phyloP scores from a whole-genome alignment of 1,139 yeast species.

The Kodamaea derodonti region DNA sequence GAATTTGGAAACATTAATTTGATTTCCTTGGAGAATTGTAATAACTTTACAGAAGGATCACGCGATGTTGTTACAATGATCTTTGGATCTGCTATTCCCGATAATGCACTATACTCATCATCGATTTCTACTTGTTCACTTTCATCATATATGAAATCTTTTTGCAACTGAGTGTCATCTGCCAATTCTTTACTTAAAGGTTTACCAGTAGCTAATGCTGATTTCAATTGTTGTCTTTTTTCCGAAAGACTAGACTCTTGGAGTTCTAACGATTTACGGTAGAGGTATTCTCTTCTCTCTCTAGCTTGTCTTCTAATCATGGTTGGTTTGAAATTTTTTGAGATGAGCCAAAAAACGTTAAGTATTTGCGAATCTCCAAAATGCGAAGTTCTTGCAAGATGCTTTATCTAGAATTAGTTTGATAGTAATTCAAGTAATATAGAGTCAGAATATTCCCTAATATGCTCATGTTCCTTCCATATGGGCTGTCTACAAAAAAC shows the following conservation, averaged over 20 bases:
- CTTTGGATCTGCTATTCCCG: conserved; percentile 91
- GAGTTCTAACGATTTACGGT: conserved; percentile 81
- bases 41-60: conserved; percentile 78
- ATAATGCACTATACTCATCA: conserved; percentile 84
- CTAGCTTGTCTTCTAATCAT: conserved; percentile 90
- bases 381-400: too few relatives aligned
- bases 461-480: too few relatives aligned
- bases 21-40: conserved; percentile 91
- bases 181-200: conserved; percentile 86
- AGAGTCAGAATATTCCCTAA: too few relatives aligned
- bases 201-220: conserved; percentile 88
- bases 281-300: conserved; percentile 89
- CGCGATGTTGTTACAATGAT: conserved; percentile 91
- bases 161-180: conserved; percentile 77
- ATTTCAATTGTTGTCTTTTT: conserved; percentile 80
- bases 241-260: conserved; percentile 86
- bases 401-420: too few relatives aligned
- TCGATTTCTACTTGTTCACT: conserved; percentile 63
- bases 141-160: conserved; percentile 83
- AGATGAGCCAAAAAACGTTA: conserved; percentile 11
- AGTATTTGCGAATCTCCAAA: too few relatives aligned
- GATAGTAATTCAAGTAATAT: too few relatives aligned
- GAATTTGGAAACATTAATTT: conserved; percentile 87
- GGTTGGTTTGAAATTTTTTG: conserved; percentile 4
- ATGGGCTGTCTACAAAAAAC: too few relatives aligned